Base-by-base conservation (phyloP, 805 yeast genomes). In the Metschnikowia continentalis region DNA sequence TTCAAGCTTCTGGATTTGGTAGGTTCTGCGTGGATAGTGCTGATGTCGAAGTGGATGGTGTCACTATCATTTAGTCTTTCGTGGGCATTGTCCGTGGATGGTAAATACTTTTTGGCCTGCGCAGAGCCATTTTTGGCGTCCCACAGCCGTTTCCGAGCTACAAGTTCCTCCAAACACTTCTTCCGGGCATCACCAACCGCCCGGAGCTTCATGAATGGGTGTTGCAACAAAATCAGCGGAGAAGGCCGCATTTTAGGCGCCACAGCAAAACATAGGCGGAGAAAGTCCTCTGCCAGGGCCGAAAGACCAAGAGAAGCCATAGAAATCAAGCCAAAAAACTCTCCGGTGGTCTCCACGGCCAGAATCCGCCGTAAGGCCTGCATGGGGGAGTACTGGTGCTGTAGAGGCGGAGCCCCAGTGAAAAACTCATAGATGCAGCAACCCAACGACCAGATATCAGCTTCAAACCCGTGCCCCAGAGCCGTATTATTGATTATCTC, bases 391-490 rank as follows among this genome's bases (percentile, higher is more conserved):
- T 57, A 66, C 14, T 61, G 63, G 32, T 57, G 65, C 52, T 74
- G 78, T 22, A 59, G 52, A 8, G 95, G 94, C 0, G 95, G 94
- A 56, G 78, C 83, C 0, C 91, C 90, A 32, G 75, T 75, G 11
- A 86, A 84, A 54, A 87, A 67, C 61, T 87, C 95, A 50, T 83
- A 83, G 2, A 88, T 82, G 35, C 92, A 86, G 53, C 89, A 86
- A 1, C 92, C 94, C 52, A 86, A 68, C 7, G 89, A 83, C 94
- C 94, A 86, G 3, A 86, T 77, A 65, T 86, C 94, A 0, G 92
- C 91, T 47, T 81, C 77, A 55, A 54, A 73, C 48, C 70, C 63
- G 55, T 74, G 77, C 48, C 79, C 84, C n/a, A 83, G 81, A 54
- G 78, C 19, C 7, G 42, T 81, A 56, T 81, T 78, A 54, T 75